Evolutionary conservation across 768 basidiomycete genomes (phyloP).

Genomic region (Pisolithus marmoratus): DNA sequence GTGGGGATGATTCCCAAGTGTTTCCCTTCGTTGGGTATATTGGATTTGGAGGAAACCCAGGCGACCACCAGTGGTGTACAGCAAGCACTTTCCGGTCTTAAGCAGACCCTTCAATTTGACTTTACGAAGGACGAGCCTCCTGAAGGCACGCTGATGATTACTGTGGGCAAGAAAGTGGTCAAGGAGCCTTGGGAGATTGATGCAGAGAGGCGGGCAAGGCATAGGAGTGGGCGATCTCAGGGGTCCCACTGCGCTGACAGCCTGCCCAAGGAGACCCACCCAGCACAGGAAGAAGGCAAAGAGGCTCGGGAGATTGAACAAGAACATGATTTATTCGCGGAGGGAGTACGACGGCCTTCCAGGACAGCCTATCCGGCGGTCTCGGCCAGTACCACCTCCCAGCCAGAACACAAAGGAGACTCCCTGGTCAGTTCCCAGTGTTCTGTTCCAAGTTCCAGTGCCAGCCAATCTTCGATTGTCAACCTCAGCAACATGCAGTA

Average conservation of each 20-base stretch:
- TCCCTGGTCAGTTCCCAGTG: slow-evolving; percentile 16
- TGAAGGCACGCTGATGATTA: slow-evolving; percentile 46
- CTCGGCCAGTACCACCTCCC: slow-evolving; percentile 9
- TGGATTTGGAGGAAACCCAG: slow-evolving; percentile 66
- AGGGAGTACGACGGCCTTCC: slow-evolving; percentile 64
- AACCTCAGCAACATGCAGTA: slow-evolving; percentile 52
- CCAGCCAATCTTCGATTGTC: slow-evolving; percentile 19
- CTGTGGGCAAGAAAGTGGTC: slow-evolving; percentile 64
- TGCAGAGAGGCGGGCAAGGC: slow-evolving; percentile 48
- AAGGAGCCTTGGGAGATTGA: slow-evolving; percentile 81
- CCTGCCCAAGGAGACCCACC: neutral
- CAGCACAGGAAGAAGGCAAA: slow-evolving; percentile 37
- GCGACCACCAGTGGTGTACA: slow-evolving; percentile 44
- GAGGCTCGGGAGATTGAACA: slow-evolving; percentile 81
- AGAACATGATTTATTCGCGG: slow-evolving; percentile 68
- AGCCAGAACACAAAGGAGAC: slow-evolving; percentile 14
- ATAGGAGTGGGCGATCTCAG: slow-evolving; percentile 32
- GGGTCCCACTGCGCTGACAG: slow-evolving; percentile 6
- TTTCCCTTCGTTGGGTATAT: slow-evolving; percentile 50
- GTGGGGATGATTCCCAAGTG: slow-evolving; percentile 10
- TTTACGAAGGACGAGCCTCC: slow-evolving; percentile 48
- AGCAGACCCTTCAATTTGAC: slow-evolving; percentile 51
- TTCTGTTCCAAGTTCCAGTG: slow-evolving; percentile 20
- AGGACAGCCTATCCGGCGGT: slow-evolving; percentile 46
- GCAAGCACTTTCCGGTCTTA: slow-evolving; percentile 39